phyloP scores from a whole-genome alignment of 2,329 filamentous ascomycete genomes.

The Fusarium sp. region DNA sequence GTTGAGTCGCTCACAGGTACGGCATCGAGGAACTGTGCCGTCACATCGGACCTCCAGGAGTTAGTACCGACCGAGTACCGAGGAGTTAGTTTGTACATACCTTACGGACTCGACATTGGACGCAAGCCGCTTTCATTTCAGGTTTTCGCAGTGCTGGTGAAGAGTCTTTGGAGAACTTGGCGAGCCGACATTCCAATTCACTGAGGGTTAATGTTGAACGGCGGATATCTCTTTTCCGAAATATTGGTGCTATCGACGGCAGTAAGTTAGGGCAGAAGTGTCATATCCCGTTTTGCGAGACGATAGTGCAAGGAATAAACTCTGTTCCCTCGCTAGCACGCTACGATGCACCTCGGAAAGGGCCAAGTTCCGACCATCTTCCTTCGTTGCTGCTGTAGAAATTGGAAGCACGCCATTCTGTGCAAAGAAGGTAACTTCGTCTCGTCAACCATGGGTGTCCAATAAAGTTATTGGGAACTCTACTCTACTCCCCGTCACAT shows the following conservation, averaged over 20 bases:
- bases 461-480: constrained; percentile 27
- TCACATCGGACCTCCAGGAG: constrained; percentile 44
- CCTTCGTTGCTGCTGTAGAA: not conserved
- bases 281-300: not conserved
- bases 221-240: not conserved
- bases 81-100: constrained; percentile 12
- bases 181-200: not conserved
- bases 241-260: not conserved
- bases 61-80: constrained; percentile 40
- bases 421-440: not conserved
- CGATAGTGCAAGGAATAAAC: not conserved
- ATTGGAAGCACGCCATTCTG: constrained; percentile 33
- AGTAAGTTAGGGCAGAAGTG: not conserved
- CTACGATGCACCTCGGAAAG: not conserved
- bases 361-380: not conserved
- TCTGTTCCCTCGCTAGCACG: not conserved
- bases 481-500: constrained; percentile 25
- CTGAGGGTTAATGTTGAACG: not conserved
- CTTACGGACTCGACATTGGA: constrained; percentile 44
- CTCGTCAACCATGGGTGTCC: constrained; percentile 13
- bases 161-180: not conserved
- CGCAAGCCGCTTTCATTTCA: constrained; percentile 41
- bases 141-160: not conserved
- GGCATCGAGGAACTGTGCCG: constrained; percentile 38
- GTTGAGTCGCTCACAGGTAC: constrained; percentile 39